Conservation (phyloP, 2,329 filamentous ascomycete species). For the Microdochium bolleyi region DNA sequence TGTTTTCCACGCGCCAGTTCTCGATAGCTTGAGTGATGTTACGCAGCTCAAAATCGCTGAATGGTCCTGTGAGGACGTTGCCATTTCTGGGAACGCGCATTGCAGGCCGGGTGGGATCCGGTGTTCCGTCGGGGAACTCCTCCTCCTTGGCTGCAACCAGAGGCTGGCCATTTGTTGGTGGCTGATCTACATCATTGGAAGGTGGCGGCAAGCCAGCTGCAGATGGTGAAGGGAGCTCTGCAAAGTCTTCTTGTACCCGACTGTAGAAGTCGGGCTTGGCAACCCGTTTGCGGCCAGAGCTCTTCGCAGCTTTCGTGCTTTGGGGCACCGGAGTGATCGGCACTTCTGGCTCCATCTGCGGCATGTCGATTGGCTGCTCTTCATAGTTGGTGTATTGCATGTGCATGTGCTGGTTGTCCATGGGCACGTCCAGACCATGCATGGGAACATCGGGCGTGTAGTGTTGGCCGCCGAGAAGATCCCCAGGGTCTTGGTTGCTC, state of each 20-base stretch:
- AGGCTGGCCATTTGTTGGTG: not conserved
- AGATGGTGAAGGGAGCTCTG: not conserved
- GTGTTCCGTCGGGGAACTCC: not conserved
- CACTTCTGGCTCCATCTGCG: not conserved
- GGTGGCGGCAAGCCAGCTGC: not conserved
- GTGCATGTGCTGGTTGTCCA: not conserved
- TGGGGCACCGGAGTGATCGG: not conserved
- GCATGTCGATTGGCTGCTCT: not conserved
- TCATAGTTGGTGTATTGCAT: not conserved
- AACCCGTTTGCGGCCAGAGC: not conserved
- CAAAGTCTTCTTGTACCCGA: not conserved
- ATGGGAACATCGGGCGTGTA: not conserved
- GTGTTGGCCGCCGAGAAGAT: not conserved
- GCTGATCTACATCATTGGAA: not conserved
- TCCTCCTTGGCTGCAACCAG: not conserved
- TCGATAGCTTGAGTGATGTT: conserved; percentile 33
- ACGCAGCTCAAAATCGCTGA: conserved; percentile 32
- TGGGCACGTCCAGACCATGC: not conserved
- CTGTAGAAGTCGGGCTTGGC: not conserved
- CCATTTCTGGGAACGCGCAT: not conserved
- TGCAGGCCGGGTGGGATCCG: not conserved
- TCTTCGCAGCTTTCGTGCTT: not conserved
- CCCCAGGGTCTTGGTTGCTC: not conserved
- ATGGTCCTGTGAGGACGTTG: conserved; percentile 23
- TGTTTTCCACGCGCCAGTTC: conserved; percentile 31